Evolutionary conservation across 192 early-diverging fungal genomes (phyloP), one percentile per base, ranked within the genome.

Genomic region (Entomortierella beljakovae): DNA sequence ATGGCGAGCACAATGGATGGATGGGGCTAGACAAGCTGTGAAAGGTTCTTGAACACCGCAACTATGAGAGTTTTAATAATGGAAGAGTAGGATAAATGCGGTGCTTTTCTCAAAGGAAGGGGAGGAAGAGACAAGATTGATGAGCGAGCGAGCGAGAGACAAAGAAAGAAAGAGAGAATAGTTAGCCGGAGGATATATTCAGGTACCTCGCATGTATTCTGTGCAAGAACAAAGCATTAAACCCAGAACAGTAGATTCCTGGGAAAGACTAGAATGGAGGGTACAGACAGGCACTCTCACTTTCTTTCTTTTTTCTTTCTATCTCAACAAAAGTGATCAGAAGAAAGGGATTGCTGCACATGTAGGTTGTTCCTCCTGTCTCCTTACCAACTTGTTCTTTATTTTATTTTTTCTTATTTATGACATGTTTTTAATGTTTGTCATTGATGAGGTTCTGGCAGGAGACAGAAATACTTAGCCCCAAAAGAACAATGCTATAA

Each of bases 181-280:
- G 22, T 8, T 26, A 43, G 56, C 55, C 32, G 42, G 52, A 57
- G 56, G 65, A 57, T 48, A 50, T 54, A 42, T 23, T 48, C 25
- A 50, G 65, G 32, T 18, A 23, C 43, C 18, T 40, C 43, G 25
- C 48, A 69, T 40, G 57, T 28, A 32, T 25, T 54, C 51, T 20
- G 23, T 20, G 58, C 23, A 26, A 7, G 33, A 22, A 18, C 32
- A 6, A 33, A 37, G 13, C 25, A 23, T 20, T 26, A 31, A 25
- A 25, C 11, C 37, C 16, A 59, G 35, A 16, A 61, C n/a, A n/a
- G n/a, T n/a, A 43, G 26, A 31, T 67, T 75, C 64, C 59, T 75
- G 53, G 72, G 64, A 75, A 67, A 61, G 64, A 75, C 43, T 68
- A 52, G 72, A 75, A 75, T 65, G 40, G 61, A 16, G 28, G 32